Evolutionary conservation across 768 basidiomycete species (phyloP).

Genomic region (Lactarius hengduanensis): DNA sequence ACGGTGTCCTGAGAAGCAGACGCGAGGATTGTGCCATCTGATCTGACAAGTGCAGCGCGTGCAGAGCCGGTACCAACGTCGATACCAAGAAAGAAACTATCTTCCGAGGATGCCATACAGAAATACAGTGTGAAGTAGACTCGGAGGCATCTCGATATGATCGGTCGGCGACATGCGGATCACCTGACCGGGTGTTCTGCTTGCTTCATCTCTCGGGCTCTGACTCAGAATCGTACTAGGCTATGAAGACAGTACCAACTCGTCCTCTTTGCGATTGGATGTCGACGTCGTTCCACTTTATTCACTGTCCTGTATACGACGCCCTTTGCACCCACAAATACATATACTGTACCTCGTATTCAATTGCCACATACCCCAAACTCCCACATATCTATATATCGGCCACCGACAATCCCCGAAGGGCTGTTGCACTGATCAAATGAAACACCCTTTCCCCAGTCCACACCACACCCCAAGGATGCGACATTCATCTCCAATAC

Average conservation of each 20-base stretch:
- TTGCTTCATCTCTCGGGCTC: too few relatives aligned
- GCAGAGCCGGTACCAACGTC: conserved; percentile 95
- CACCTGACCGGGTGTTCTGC: conserved; percentile 1
- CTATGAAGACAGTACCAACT: too few relatives aligned
- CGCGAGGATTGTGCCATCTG: conserved; percentile 67
- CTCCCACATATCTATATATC: neutral
- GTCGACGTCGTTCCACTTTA: too few relatives aligned
- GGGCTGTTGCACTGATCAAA: neutral
- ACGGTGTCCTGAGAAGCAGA: conserved; percentile 79
- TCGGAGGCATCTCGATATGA: neutral
- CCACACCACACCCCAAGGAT: neutral
- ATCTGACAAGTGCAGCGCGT: conserved; percentile 76
- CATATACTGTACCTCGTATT: neutral
- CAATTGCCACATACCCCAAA: neutral
- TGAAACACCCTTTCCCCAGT: neutral
- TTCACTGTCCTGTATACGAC: too few relatives aligned
- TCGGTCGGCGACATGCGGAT: conserved; percentile 1
- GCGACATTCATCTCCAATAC: neutral
- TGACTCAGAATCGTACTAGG: too few relatives aligned
- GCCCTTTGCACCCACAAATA: too few relatives aligned
- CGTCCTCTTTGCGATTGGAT: too few relatives aligned
- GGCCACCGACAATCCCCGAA: neutral
- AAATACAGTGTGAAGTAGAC: neutral
- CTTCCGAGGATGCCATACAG: conserved; percentile 38
- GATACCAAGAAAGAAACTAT: conserved; percentile 63